Evolutionary conservation across 805 yeast species (phyloP).

Genomic region (Debaryomyces tyrocola): DNA sequence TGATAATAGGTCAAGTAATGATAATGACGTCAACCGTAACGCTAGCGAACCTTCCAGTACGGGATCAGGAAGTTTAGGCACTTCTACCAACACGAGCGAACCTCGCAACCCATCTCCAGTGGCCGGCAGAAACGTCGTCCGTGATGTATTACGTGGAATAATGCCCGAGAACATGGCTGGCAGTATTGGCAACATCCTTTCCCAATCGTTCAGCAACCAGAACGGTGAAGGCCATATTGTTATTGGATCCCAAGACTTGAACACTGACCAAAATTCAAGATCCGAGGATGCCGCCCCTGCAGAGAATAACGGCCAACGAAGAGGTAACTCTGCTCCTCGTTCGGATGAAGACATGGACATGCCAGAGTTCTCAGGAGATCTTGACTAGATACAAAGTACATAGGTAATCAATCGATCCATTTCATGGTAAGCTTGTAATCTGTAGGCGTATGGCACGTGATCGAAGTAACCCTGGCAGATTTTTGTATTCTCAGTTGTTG

Average conservation of each 20-base stretch:
- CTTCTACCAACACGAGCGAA: too few relatives aligned
- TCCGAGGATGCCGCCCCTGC: neutral
- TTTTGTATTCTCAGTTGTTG: too few relatives aligned
- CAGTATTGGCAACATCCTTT: conserved; percentile 10
- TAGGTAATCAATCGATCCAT: too few relatives aligned
- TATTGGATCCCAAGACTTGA: neutral
- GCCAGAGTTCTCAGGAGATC: conserved; percentile 12
- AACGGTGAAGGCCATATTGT: conserved; percentile 6
- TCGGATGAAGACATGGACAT: conserved; percentile 10
- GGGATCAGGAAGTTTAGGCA: too few relatives aligned
- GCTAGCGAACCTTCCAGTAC: neutral
- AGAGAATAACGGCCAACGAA: neutral
- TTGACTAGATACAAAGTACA: conserved; percentile 5
- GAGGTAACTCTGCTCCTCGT: neutral
- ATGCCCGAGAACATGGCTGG: conserved; percentile 11
- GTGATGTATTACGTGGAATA: conserved; percentile 14
- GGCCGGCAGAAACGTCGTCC: conserved; percentile 2
- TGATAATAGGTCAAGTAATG: neutral
- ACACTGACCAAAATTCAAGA: neutral
- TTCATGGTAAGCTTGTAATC: too few relatives aligned
- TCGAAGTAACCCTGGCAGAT: too few relatives aligned
- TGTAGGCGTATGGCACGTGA: too few relatives aligned
- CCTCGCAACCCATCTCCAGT: neutral
- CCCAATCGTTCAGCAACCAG: conserved; percentile 5
- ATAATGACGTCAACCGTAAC: neutral